These are phyloP conservation scores for Myochromella boudieri DNA, from an alignment of 768 basidiomycete species.

Conservation along the genomic window DNA sequence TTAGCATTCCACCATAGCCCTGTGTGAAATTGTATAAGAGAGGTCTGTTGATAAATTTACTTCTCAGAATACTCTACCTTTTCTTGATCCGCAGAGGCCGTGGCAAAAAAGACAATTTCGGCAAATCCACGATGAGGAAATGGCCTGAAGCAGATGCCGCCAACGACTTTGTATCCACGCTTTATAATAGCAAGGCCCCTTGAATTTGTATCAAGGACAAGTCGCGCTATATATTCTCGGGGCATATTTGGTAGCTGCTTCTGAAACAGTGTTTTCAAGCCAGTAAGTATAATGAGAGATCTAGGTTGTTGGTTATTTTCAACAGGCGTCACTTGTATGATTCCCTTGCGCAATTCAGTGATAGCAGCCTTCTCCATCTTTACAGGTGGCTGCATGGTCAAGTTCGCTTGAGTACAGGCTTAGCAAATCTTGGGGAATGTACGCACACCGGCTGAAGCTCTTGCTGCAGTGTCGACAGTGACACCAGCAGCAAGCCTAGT, in stretches of 20 bases:
- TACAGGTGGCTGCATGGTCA: slow-evolving; percentile 40
- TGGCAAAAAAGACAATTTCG: slow-evolving; percentile 98
- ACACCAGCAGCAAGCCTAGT: slow-evolving; percentile 79
- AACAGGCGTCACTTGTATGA: slow-evolving; percentile 83
- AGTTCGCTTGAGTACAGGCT: not conserved
- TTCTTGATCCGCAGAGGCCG: slow-evolving; percentile 94
- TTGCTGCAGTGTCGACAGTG: slow-evolving; percentile 64
- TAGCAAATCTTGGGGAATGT: slow-evolving; percentile 1
- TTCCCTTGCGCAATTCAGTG: slow-evolving; percentile 75
- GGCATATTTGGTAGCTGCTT: slow-evolving; percentile 99
- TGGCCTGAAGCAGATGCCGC: slow-evolving; percentile 95
- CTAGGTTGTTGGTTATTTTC: slow-evolving; percentile 78
- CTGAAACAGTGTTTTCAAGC: slow-evolving; percentile 96
- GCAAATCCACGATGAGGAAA: slow-evolving; percentile 95
- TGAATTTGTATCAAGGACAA: slow-evolving; percentile 94
- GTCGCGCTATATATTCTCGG: slow-evolving; percentile 93
- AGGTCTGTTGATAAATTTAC: not conserved
- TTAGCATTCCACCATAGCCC: slow-evolving; percentile 98
- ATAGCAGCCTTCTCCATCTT: slow-evolving; percentile 78
- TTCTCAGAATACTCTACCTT: slow-evolving; percentile 64
- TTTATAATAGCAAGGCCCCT: slow-evolving; percentile 93
- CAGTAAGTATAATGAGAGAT: slow-evolving; percentile 84
- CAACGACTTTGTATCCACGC: slow-evolving; percentile 92
- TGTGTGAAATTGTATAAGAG: slow-evolving; percentile 30
- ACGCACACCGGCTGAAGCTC: slow-evolving; percentile 46